Base-by-base conservation (phyloP, 805 yeast species). In the Ogataea angusta region DNA sequence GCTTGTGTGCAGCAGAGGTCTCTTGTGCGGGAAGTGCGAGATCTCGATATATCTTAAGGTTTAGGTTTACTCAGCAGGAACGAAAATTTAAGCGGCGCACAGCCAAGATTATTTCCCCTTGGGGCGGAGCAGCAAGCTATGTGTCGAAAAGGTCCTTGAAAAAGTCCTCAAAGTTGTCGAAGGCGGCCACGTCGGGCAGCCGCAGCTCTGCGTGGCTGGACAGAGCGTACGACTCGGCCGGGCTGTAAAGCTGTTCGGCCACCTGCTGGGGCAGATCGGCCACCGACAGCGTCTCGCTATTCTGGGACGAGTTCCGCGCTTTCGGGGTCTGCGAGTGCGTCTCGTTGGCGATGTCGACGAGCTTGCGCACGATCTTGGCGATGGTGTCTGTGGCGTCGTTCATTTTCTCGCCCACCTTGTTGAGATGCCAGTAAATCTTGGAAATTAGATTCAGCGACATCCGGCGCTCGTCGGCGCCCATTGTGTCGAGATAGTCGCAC, bases 371-470 rank as follows among this genome's bases (percentile, higher is more conserved):
- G 34, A 78, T 73, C 38, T 69, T 69, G 2, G 82, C 81, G 27
- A 78, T 78, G 5, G 79, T 75, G 42, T 74, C 80, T 0, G 82
- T 76, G 3, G 79, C 80, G 52, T 77, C 82, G 47, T 75, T 76
- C 50, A 68, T 67, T 41, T 69, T 69, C 43, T 75, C 80, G 2
- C 82, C 82, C 45, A 75, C 70, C 21, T 75, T 69, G 44, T 73
- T 76, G 45, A 78, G 56, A 47, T 75, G 78, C 82, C 82, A 78
- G 46, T 77, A 78, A 7, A 75, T 69, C 40, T 67, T 66, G 0
- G 81, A 69, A 31, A 79, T 75, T 9, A 75, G 52, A 45, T 64
- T 73, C 31, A 78, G 49, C 2, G 75, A 54, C 42, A 59, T 64
- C 16, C 66, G 67, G 39, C 66, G 67, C 42, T 71, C 70, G n/a